These are phyloP conservation scores for Cytospora piceicola DNA, from an alignment of 2,329 filamentous ascomycete genomes.

Conservation along the genomic window DNA sequence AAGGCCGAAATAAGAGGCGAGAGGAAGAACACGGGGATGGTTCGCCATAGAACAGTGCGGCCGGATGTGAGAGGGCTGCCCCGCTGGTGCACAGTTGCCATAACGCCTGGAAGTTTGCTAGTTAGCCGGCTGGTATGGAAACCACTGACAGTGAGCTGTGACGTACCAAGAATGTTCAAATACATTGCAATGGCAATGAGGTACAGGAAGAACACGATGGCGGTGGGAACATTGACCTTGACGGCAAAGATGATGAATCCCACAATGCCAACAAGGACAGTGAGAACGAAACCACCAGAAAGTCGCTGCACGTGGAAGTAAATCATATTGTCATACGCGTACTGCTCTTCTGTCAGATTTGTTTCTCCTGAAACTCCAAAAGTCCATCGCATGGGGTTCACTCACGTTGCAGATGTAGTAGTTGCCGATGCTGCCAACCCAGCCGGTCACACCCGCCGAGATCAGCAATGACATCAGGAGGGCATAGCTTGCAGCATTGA, in stretches of 20 bases:
- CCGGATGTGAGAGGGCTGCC: conserved; percentile 61
- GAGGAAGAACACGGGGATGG: conserved; percentile 59
- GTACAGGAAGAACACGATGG: conserved; percentile 63
- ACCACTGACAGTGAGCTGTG: conserved; percentile 39
- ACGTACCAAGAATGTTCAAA: conserved; percentile 58
- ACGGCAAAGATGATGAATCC: conserved; percentile 56
- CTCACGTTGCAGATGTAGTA: conserved; percentile 56
- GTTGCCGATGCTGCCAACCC: conserved; percentile 65
- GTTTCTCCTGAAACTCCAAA: neutral
- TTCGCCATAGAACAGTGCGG: conserved; percentile 57
- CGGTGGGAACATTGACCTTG: conserved; percentile 47
- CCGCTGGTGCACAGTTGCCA: conserved; percentile 57
- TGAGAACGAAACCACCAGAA: conserved; percentile 52
- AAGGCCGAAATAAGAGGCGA: conserved; percentile 61
- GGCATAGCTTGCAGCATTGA: conserved; percentile 58
- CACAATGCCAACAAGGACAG: conserved; percentile 43
- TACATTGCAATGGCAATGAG: conserved; percentile 61
- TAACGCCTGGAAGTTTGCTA: conserved; percentile 34
- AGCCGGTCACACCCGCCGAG: conserved; percentile 64
- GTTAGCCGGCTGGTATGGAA: conserved; percentile 17
- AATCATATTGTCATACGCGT: conserved; percentile 47
- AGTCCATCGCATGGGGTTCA: neutral
- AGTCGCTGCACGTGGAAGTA: conserved; percentile 48
- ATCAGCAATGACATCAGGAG: conserved; percentile 62
- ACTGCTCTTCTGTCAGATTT: conserved; percentile 31